Conservation (phyloP, 2,329 filamentous ascomycete species). For the Xylariomycetidae sp. region DNA sequence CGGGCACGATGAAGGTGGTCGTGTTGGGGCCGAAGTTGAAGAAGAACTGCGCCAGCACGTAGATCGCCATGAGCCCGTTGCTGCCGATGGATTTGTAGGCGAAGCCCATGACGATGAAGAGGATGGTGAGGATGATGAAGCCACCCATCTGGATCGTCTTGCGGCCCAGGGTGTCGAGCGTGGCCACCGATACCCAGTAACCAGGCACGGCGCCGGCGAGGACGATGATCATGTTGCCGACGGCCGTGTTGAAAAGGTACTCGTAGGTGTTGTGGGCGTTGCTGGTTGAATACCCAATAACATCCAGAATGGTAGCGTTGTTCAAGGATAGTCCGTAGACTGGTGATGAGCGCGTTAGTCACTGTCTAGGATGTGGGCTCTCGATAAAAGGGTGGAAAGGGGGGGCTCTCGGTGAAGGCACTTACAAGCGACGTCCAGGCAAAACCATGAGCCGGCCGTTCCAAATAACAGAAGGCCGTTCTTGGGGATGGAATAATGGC, state of each 20-base stretch:
- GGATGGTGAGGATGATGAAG: conserved; percentile 55
- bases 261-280: conserved; percentile 56
- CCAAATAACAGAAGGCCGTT: conserved; percentile 69
- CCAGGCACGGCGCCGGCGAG: conserved; percentile 75
- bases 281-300: conserved; percentile 65
- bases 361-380: too few species aligned
- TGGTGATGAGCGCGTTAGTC: conserved; percentile 31
- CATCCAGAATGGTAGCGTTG: conserved; percentile 65
- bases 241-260: conserved; percentile 66
- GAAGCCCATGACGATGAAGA: conserved; percentile 57
- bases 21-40: conserved; percentile 57
- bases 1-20: conserved; percentile 54
- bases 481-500: conserved; percentile 66
- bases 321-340: conserved; percentile 67
- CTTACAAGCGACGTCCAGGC: conserved; percentile 45
- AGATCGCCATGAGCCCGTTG: conserved; percentile 51
- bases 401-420: too few species aligned
- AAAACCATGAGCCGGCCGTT: conserved; percentile 83
- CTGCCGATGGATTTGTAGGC: conserved; percentile 50
- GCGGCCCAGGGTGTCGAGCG: conserved; percentile 69
- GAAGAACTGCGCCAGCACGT: conserved; percentile 54
- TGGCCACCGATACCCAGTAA: conserved; percentile 75
- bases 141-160: conserved; percentile 71
- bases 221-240: conserved; percentile 75
- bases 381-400: too few species aligned